Base-by-base conservation (phyloP, 306 rosid species). In the Boehmeria nivea region DNA sequence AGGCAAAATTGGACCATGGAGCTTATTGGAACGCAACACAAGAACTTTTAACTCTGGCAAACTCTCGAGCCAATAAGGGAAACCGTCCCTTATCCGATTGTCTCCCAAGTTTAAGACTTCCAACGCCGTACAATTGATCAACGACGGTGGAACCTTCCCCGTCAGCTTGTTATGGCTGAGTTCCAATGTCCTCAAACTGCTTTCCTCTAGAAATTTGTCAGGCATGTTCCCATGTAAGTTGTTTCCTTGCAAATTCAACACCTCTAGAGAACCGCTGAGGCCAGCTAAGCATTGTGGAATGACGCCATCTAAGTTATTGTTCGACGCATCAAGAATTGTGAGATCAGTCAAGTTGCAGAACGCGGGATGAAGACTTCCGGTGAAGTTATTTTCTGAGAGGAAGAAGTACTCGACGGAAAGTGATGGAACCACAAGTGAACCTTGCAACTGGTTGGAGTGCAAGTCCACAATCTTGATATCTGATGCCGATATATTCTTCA, bases 81-180 rank as follows among this genome's bases (percentile, higher is more conserved):
- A 61, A 1, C 4, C 31, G 13, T 11, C 63, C 15, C 6, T 15
- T 16, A 43, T 24, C 18, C 27, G 37, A 12, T 58, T 58, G 63
- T 58, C 36, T 6, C 63, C 63, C 33, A 48, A 37, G 50, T 61
- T 22, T 20, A 61, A n/a, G 46, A 61, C 43, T 59, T 43, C 26
- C 9, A 59, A 6, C 33, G 15, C 24, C 14, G 14, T 59, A 4
- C 64, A 43, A 2, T 59, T 14, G 64, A 27, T 44, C 53, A 59
- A 28, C 4, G 42, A 59, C 3, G 23, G 10, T 28, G 53, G 53
- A 33, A 59, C 3, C 13, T 16, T 44, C 1, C 53, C 64, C 15
- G 16, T 52, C 2, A 59, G 11, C 12, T 43, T 8, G 53, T 59
- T 59, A 18, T 59, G 43, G 31, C 64, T 59, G 11, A 59, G 42